phyloP scores from a whole-genome alignment of 2,329 filamentous ascomycete genomes.

The Penicillium sp. region DNA sequence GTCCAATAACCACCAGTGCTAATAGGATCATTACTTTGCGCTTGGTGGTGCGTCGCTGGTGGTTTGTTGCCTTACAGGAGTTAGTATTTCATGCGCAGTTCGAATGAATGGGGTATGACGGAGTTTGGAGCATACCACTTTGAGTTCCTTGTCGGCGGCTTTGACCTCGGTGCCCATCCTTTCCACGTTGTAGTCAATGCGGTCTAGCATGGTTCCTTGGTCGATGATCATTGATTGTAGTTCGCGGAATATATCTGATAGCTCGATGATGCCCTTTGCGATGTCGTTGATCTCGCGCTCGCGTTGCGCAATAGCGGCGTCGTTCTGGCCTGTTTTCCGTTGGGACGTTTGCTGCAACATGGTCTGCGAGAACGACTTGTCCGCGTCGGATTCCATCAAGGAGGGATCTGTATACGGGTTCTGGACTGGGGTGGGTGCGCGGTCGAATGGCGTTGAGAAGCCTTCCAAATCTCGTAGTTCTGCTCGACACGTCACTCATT shows the following conservation, averaged over 20 bases:
- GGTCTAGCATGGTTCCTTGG: conserved; percentile 84
- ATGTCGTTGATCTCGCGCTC: conserved; percentile 98
- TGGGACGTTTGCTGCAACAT: conserved; percentile 77
- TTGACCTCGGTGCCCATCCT: conserved; percentile 92
- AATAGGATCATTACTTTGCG: conserved; percentile 90
- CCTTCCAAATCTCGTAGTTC: conserved; percentile 73
- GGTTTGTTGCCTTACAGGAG: conserved; percentile 64
- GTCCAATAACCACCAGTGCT: conserved; percentile 74
- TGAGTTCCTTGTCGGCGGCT: conserved; percentile 86
- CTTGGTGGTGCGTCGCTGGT: conserved; percentile 85
- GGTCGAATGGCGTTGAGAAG: conserved; percentile 52
- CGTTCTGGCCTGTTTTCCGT: conserved; percentile 60
- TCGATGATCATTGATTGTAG: conserved; percentile 94
- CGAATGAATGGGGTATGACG: neutral
- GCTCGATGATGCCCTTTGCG: conserved; percentile 93
- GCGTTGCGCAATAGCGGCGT: conserved; percentile 81
- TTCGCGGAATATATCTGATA: conserved; percentile 95
- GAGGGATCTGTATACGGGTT: conserved; percentile 80
- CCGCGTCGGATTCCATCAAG: conserved; percentile 87
- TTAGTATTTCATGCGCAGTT: neutral
- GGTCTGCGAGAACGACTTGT: conserved; percentile 86
- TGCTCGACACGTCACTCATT: conserved; percentile 35
- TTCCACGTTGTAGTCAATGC: conserved; percentile 98
- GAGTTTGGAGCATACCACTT: conserved; percentile 54
- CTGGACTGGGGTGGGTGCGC: conserved; percentile 50